phyloP scores from a whole-genome alignment of 208 protist genomes.

The Strigomonas culicis region DNA sequence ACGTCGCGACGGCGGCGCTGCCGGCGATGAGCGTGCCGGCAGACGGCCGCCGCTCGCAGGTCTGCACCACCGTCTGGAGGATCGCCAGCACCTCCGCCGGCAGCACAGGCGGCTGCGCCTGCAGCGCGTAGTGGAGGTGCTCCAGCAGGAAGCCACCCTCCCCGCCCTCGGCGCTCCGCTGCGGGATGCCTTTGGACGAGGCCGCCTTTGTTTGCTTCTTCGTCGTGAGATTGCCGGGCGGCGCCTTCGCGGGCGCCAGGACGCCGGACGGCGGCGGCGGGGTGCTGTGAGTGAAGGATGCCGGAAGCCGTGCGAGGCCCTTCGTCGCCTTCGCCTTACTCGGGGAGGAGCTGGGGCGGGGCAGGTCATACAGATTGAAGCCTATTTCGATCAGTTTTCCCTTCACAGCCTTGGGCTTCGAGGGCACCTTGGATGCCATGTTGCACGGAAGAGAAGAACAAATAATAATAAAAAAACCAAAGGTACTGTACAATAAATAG shows the following conservation, averaged over 20 bases:
- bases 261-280: background rate
- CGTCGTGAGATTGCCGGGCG: background rate
- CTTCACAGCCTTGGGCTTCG: background rate
- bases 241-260: background rate
- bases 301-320: background rate
- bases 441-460: background rate
- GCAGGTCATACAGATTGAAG: background rate
- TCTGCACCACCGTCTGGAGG: background rate
- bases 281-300: background rate
- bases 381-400: slow-evolving; percentile 3
- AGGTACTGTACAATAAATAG: background rate
- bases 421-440: background rate
- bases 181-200: background rate
- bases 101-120: background rate
- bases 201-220: background rate
- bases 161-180: background rate
- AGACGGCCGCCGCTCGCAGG: background rate
- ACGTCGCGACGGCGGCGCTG: background rate
- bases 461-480: background rate
- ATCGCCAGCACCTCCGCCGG: background rate
- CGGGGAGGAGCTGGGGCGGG: background rate
- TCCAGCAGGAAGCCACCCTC: background rate
- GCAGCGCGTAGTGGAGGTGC: background rate
- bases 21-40: background rate
- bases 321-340: background rate